These are phyloP conservation scores for Niveomyces coronatus DNA, from an alignment of 2,329 filamentous ascomycete genomes.

Conservation along the genomic window DNA sequence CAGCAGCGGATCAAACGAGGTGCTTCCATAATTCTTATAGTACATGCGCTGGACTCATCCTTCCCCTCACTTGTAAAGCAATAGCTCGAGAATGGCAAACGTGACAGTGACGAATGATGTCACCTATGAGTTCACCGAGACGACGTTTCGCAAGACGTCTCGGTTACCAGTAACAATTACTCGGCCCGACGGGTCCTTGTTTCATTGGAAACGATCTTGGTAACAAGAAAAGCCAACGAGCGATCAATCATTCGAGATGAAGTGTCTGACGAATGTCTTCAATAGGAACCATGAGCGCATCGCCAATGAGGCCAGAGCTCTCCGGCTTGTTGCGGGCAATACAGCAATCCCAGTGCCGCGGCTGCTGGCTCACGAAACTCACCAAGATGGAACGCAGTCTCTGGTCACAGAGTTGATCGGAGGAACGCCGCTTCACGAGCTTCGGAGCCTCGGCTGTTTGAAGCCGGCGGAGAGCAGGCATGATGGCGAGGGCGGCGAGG, in stretches of 20 bases:
- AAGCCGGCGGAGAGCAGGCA: background rate
- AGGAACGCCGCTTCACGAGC: no score
- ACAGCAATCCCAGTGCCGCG: background rate
- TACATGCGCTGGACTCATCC: no score
- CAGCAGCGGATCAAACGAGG: no score
- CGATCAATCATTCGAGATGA: background rate
- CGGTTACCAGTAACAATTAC: background rate
- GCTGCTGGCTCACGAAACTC: constrained; percentile 1
- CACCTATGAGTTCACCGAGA: background rate
- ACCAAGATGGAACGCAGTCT: constrained; percentile 5
- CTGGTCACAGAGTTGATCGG: constrained; percentile 6
- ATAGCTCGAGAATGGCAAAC: no score
- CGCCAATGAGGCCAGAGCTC: background rate
- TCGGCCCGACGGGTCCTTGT: background rate
- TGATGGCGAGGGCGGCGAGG: background rate
- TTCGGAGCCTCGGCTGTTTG: background rate
- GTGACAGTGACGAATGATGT: background rate
- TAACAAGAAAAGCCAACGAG: background rate
- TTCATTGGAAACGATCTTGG: background rate
- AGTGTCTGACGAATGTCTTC: no score
- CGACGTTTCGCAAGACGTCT: background rate
- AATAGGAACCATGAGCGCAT: background rate
- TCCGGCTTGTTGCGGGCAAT: background rate
- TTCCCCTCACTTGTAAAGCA: no score
- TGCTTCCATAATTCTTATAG: no score